Conservation (phyloP, 2,329 filamentous ascomycete genomes). For the Fusarium sp. region DNA sequence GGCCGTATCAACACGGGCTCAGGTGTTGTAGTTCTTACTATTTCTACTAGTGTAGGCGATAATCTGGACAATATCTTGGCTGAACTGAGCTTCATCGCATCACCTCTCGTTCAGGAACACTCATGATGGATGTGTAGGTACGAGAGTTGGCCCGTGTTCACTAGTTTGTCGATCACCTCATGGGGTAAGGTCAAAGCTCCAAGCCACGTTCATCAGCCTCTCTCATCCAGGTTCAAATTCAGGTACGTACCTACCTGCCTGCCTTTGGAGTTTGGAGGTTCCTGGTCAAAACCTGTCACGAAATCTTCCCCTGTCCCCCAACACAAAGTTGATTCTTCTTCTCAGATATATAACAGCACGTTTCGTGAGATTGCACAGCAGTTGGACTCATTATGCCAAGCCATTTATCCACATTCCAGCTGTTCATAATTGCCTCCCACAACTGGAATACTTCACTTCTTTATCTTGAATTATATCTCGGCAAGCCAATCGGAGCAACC, state of each 20-base stretch:
- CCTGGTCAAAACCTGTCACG: constrained; percentile 10
- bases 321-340: constrained; percentile 1
- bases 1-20: neutral
- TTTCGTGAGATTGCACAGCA: neutral
- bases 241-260: constrained; percentile 8
- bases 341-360: neutral
- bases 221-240: neutral
- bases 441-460: neutral
- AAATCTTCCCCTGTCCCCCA: neutral
- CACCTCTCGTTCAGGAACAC: constrained; percentile 2
- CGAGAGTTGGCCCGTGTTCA: constrained; percentile 18
- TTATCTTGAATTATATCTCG: neutral
- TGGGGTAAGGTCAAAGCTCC: constrained; percentile 35
- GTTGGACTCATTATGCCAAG: no score
- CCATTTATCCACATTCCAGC: neutral
- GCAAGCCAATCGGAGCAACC: constrained; percentile 3
- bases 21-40: neutral
- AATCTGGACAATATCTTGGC: neutral
- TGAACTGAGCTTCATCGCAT: neutral
- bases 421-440: neutral
- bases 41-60: neutral
- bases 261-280: neutral
- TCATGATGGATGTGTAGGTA: constrained; percentile 27
- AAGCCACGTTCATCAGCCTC: constrained; percentile 28
- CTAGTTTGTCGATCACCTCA: constrained; percentile 27